These are phyloP conservation scores for Xylaria sp. DNA, from an alignment of 2,329 filamentous ascomycete genomes.

Conservation along the genomic window DNA sequence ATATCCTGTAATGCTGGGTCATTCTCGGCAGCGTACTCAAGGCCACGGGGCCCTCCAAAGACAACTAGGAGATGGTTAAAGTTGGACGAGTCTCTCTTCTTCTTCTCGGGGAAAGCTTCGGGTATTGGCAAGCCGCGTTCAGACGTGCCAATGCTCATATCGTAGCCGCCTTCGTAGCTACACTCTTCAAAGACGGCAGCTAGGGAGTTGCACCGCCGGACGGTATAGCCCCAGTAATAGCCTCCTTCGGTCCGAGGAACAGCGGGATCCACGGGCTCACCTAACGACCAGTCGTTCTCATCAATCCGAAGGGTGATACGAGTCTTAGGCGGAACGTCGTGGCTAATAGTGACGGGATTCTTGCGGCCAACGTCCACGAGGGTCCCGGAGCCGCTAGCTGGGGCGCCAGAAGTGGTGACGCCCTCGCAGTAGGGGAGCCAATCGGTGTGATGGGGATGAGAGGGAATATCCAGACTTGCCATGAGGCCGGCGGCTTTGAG, in stretches of 20 bases:
- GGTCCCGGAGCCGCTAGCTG: constrained; percentile 60
- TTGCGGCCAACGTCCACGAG: constrained; percentile 69
- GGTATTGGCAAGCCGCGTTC: constrained; percentile 73
- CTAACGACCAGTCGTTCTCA: constrained; percentile 56
- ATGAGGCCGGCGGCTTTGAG: constrained; percentile 77
- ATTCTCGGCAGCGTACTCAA: constrained; percentile 79
- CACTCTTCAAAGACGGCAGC: constrained; percentile 82
- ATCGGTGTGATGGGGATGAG: constrained; percentile 80
- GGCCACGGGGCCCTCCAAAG: constrained; percentile 82
- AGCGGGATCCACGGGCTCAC: constrained; percentile 73
- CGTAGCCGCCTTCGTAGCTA: constrained; percentile 80
- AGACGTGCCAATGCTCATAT: constrained; percentile 84
- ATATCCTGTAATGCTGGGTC: constrained; percentile 66
- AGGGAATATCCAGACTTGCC: constrained; percentile 84
- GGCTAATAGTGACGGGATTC: constrained; percentile 65
- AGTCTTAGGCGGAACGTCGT: constrained; percentile 74
- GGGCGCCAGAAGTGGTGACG: constrained; percentile 66
- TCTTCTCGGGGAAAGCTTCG: constrained; percentile 58
- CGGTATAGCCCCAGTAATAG: constrained; percentile 87
- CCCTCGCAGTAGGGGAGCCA: constrained; percentile 86
- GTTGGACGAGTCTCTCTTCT: constrained; percentile 49
- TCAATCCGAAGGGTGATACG: constrained; percentile 78
- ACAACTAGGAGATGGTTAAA: constrained; percentile 82
- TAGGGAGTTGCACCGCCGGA: constrained; percentile 73
- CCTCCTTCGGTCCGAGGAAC: constrained; percentile 78